These are phyloP conservation scores for Diplocarpon rosae DNA, from an alignment of 2,329 filamentous ascomycete genomes.

Conservation along the genomic window DNA sequence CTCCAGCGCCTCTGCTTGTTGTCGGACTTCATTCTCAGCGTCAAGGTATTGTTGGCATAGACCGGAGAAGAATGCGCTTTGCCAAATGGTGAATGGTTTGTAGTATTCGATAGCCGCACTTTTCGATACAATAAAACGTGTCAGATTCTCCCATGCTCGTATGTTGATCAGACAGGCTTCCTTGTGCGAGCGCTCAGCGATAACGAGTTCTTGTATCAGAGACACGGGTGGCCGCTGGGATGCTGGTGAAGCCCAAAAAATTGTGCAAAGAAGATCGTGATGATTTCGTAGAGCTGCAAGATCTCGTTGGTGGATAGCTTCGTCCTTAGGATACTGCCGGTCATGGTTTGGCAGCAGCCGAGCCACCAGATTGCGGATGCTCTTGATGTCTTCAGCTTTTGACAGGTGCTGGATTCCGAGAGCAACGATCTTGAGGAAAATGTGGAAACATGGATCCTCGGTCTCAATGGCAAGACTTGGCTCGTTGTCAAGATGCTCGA, in stretches of 20 bases:
- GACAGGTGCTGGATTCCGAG: conserved; percentile 43
- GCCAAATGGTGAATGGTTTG: conserved; percentile 43
- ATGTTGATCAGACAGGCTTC: conserved; percentile 55
- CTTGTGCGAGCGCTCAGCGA: conserved; percentile 50
- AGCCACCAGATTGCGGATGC: conserved; percentile 49
- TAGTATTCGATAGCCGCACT: conserved; percentile 33
- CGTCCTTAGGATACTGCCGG: conserved; percentile 52
- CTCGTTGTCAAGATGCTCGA: conserved; percentile 40
- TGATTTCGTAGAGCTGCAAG: conserved; percentile 56
- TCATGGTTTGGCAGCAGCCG: conserved; percentile 56
- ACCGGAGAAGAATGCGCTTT: conserved; percentile 45
- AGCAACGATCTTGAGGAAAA: conserved; percentile 54
- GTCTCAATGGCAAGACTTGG: conserved; percentile 38
- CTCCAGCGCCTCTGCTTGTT: conserved; percentile 13
- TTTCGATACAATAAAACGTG: conserved; percentile 43
- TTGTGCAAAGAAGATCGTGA: conserved; percentile 54
- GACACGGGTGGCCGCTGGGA: conserved; percentile 41
- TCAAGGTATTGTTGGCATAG: conserved; percentile 44
- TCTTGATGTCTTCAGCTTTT: conserved; percentile 38
- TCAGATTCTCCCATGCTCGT: conserved; percentile 50
- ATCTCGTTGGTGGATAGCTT: conserved; percentile 47
- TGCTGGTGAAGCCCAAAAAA: conserved; percentile 52
- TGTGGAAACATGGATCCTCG: conserved; percentile 54
- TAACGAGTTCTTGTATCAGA: conserved; percentile 48
- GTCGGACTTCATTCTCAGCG: conserved; percentile 16